Conservation (phyloP, 495 filamentous ascomycete genomes). For the Poronia punctata region DNA sequence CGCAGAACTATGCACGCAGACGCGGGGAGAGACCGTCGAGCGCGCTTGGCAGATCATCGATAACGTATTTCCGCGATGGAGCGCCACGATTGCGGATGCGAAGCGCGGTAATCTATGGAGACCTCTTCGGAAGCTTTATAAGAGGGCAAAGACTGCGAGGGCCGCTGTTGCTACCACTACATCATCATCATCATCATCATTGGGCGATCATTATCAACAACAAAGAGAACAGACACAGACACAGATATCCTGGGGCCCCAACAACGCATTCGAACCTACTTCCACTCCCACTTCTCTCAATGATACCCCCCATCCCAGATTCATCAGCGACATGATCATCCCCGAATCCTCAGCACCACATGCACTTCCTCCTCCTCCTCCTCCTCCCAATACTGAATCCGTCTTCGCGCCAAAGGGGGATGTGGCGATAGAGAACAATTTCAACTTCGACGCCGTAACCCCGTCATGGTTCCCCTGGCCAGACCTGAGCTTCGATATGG, state of each 20-base stretch:
- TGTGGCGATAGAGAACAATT: not conserved
- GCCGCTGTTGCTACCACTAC: too few species aligned
- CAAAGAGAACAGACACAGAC: constrained; percentile 3
- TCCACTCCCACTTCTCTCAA: too few species aligned
- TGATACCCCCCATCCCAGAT: not conserved
- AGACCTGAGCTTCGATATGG: constrained; percentile 17
- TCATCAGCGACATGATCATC: constrained; percentile 7
- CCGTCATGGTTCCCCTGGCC: constrained; percentile 16
- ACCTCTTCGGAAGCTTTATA: constrained; percentile 58
- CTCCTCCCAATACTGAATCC: too few species aligned
- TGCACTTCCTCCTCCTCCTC: not conserved
- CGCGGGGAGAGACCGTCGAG: constrained; percentile 50
- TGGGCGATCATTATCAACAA: not conserved
- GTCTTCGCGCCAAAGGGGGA: not conserved
- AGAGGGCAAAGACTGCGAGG: constrained; percentile 47
- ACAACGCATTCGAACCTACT: too few species aligned
- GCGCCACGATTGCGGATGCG: constrained; percentile 40
- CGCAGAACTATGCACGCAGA: constrained; percentile 58
- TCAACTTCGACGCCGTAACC: not conserved
- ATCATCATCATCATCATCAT: not conserved
- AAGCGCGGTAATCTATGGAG: constrained; percentile 59
- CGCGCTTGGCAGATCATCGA: constrained; percentile 68
- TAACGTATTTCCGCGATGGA: constrained; percentile 49
- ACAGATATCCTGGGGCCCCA: not conserved
- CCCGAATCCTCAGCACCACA: constrained; percentile 1